Base-by-base conservation (phyloP, 306 rosid genomes). In the Argentina anserina region DNA sequence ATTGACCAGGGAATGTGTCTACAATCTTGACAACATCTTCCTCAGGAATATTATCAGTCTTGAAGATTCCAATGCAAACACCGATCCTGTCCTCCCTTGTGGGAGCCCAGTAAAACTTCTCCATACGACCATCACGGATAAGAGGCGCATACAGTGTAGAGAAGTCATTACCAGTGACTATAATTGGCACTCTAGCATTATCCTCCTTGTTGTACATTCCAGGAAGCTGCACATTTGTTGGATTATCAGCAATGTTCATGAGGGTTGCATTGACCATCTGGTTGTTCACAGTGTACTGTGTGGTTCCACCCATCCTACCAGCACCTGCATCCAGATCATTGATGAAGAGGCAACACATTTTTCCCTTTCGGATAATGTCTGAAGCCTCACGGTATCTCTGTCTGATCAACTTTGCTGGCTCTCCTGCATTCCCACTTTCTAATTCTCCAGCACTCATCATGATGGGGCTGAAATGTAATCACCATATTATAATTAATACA, bases 251-350 rank as follows among this genome's bases (percentile, higher is more conserved):
- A 75, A 85, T 85, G 85, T 85, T 85, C 89, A 85, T 85, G 45
- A 85, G 89, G 39, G 90, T 83, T 26, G 89, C 89, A 53, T 83
- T 86, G 71, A 86, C 89, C 89, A 86, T 86, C 75, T 86, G 89
- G 73, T 86, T 86, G 72, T 86, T 86, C 76, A 86, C 89, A 17
- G 89, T 86, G 83, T 86, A 86, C 63, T 86, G 89, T 4, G 89
- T 83, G 25, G 89, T 80, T 43, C 89, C 89, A 69, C 89, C 89
- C 25, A 86, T 40, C 67, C 87, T 78, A 37, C 89, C 89, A 15
- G 89, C 89, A 28, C 89, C 89, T 14, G 89, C 89, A 79, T 86
- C 89, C 20, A 86, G 85, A 81, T 86, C 87, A 29, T 83, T 86
- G 85, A 86, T 86, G 66, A 86, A 83, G 31, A 86, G 85, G 73